Conservation (phyloP, 2,329 filamentous ascomycete species). For the Neofusicoccum parvum region DNA sequence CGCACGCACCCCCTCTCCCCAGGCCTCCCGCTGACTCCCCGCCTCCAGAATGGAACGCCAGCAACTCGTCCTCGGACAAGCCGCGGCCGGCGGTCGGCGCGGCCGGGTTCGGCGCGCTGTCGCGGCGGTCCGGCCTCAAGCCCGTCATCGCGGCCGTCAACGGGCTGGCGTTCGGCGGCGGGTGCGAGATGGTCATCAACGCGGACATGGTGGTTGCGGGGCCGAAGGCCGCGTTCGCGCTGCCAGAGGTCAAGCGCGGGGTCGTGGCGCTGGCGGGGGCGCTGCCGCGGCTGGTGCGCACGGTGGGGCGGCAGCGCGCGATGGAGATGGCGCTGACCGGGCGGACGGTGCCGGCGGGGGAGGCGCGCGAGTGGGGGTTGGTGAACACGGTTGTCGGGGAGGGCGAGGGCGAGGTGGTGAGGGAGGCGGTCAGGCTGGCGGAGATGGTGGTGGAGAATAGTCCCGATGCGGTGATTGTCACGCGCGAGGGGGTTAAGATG, state of each 20-base stretch:
- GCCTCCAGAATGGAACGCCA: slow-evolving; percentile 15
- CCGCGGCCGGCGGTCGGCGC: neutral
- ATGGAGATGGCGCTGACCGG: slow-evolving; percentile 33
- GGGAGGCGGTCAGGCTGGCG: slow-evolving; percentile 64
- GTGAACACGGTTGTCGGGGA: slow-evolving; percentile 29
- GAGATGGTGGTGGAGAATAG: slow-evolving; percentile 65
- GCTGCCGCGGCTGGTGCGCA: slow-evolving; percentile 31
- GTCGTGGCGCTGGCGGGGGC: slow-evolving; percentile 30
- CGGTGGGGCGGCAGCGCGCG: slow-evolving; percentile 31
- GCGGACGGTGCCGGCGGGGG: slow-evolving; percentile 26
- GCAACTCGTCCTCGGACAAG: neutral
- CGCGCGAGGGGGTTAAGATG: slow-evolving; percentile 68
- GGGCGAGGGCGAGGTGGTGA: slow-evolving; percentile 49
- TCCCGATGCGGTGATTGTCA: slow-evolving; percentile 77
- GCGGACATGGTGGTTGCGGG: slow-evolving; percentile 32
- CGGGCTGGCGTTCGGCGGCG: slow-evolving; percentile 45
- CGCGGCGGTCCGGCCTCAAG: slow-evolving; percentile 60
- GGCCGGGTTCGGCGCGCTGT: slow-evolving; percentile 58
- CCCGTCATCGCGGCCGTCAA: slow-evolving; percentile 63
- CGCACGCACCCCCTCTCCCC: neutral
- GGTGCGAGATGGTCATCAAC: slow-evolving; percentile 31
- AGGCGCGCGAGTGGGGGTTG: slow-evolving; percentile 30
- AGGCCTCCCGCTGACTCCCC: neutral
- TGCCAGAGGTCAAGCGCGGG: slow-evolving; percentile 34
- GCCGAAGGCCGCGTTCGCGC: slow-evolving; percentile 28